Conservation (phyloP, 495 filamentous ascomycete species). For the Niebla homalea region DNA sequence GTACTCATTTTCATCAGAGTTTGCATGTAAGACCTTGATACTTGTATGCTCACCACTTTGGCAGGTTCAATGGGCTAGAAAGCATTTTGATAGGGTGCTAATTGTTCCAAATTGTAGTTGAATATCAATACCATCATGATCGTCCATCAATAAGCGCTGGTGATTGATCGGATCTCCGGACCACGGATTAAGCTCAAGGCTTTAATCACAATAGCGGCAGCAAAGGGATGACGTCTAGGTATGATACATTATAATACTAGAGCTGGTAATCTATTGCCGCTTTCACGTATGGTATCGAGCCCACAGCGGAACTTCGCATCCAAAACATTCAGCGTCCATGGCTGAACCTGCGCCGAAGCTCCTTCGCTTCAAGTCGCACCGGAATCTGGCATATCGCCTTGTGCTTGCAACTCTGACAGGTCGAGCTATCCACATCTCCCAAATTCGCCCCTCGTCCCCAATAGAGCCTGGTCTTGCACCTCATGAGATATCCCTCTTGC, state of each 20-base stretch:
- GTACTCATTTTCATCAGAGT: not conserved
- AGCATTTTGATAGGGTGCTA: conserved; percentile 23
- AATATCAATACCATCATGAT: too few relatives aligned
- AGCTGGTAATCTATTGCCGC: not conserved
- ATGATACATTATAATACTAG: not conserved
- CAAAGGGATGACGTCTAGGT: too few relatives aligned
- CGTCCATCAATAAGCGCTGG: too few relatives aligned
- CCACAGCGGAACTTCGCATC: not conserved
- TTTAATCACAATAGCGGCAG: too few relatives aligned
- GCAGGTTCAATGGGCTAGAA: conserved; percentile 55
- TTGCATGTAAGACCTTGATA: not conserved
- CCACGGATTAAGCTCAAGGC: too few relatives aligned
- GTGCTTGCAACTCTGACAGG: conserved; percentile 87
- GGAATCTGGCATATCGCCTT: conserved; percentile 68
- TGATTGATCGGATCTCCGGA: too few relatives aligned
- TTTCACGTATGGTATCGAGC: not conserved
- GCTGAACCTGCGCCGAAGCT: conserved; percentile 34
- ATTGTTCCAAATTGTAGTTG: too few relatives aligned
- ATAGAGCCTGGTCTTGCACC: conserved; percentile 77
- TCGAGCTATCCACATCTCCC: conserved; percentile 74
- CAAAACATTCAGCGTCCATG: conserved; percentile 17
- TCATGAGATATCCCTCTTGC: conserved; percentile 90
- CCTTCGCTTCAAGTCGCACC: conserved; percentile 66
- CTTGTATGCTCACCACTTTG: conserved; percentile 55
- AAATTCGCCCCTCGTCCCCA: conserved; percentile 75